Evolutionary conservation across 2,329 filamentous ascomycete genomes (phyloP).

Genomic region (Trichoderma arundinaceum): DNA sequence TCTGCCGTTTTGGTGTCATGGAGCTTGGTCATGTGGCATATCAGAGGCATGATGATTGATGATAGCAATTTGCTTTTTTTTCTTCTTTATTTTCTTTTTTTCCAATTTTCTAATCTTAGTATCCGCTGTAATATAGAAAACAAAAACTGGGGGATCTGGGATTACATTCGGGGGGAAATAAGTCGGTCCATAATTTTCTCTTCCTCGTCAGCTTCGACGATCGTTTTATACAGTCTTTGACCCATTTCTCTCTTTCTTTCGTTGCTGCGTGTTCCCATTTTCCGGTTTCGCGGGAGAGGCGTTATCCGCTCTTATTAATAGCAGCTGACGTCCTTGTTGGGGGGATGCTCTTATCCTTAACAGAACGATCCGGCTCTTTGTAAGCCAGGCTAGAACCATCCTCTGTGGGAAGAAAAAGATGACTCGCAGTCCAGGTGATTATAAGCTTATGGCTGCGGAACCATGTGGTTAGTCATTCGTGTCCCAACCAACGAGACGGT

Average conservation of each 20-base stretch:
- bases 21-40: conserved; percentile 21
- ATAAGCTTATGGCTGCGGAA: conserved; percentile 22
- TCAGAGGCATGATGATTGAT: conserved; percentile 28
- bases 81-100: not conserved
- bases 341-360: not conserved
- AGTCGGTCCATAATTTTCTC: conserved; percentile 10
- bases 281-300: not conserved
- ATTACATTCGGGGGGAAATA: conserved; percentile 7
- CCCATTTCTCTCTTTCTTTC: not conserved
- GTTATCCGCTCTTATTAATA: conserved; percentile 8
- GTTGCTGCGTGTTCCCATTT: not conserved
- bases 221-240: conserved; percentile 11
- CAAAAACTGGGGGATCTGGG: conserved; percentile 10
- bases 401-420: not conserved
- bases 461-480: conserved; percentile 12
- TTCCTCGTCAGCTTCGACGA: conserved; percentile 13
- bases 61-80: conserved; percentile 13
- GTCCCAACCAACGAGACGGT: not conserved
- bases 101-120: not conserved
- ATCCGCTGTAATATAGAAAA: conserved; percentile 23
- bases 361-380: not conserved
- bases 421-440: not conserved
- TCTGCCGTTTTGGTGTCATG: conserved; percentile 12
- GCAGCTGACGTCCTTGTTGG: not conserved
- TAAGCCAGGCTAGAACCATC: not conserved